Base-by-base conservation (phyloP, 257 asterid species). In the Solanum sparsipilum region DNA sequence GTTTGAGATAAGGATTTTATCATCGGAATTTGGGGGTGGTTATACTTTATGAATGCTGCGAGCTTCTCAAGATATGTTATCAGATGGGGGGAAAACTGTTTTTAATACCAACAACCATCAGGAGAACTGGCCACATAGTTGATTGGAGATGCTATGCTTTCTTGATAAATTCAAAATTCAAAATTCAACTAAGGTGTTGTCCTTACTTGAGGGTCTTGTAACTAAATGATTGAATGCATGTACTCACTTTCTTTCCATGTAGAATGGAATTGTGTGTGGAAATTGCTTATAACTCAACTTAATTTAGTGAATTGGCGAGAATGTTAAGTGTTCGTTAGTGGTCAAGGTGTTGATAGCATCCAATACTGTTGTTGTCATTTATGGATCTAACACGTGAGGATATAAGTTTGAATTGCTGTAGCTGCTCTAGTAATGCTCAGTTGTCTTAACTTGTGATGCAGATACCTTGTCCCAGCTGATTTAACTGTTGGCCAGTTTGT, bases 391-490 rank as follows among this genome's bases (percentile, higher is more conserved):
- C 25, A 18, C 38, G 1, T 44, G 65, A 46, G 63, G 23, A 32
- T 35, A 5, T 48, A 29, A 13, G 34, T 63, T 46, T 81, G 85
- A 46, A 41, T 46, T 79, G 65, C 7, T 20, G 60, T 44, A 29
- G 65, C 65, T 16, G 38, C 84, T 18, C 38, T 41, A 16, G 35
- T 79, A 79, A 81, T 81, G 68, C 85, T 46, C 68, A 46, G 25
- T 46, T 29, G 38, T 81, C 68, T 81, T 18, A 81, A 48, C 65
- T 72, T 84, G 84, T 67, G 48, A 10, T 86, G 86, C 94, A 96
- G 98, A 85, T 95, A 93, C 93, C 98, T 96, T 58, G 96, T 96
- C 83, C 98, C 98, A 29, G 94, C 95, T 89, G 96, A 92, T 86
- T 85, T 94, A 89, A 93, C 93, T 72, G 94, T 95, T 48, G 98